These are phyloP conservation scores for Syzygium aromaticum DNA, from an alignment of 345 rosid genomes.

Conservation along the genomic window DNA sequence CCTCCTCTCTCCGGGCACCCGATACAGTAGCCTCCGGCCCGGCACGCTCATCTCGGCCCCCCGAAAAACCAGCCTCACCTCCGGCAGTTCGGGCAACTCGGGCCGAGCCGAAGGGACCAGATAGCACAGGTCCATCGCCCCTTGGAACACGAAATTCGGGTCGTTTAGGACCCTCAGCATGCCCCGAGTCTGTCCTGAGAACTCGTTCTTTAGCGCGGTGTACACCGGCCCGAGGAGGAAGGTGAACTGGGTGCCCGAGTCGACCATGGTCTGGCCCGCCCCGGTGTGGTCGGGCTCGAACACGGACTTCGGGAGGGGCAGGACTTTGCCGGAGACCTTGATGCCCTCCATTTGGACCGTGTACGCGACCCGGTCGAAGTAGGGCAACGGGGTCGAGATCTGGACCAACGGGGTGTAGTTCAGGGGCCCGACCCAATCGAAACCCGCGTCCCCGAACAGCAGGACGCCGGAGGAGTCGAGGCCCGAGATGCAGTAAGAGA, in stretches of 20 bases:
- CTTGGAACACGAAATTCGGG: conserved; percentile 66
- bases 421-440: conserved; percentile 30
- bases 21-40: conserved; percentile 45
- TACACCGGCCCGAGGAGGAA: conserved; percentile 85
- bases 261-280: conserved; percentile 95
- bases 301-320: conserved; percentile 48
- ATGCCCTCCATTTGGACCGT: conserved; percentile 88
- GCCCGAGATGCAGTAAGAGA: conserved; percentile 84
- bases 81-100: conserved; percentile 32
- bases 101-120: conserved; percentile 23
- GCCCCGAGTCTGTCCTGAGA: conserved; percentile 45
- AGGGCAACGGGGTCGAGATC: conserved; percentile 64
- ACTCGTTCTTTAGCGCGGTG: conserved; percentile 43
- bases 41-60: conserved; percentile 82
- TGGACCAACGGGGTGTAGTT: conserved; percentile 74
- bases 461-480: conserved; percentile 57
- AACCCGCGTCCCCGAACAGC: conserved; percentile 68
- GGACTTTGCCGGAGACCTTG: conserved; percentile 50
- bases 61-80: conserved; percentile 53
- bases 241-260: conserved; percentile 87
- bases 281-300: conserved; percentile 88
- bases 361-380: conserved; percentile 83
- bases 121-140: conserved; percentile 89
- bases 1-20: conserved; percentile 57
- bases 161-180: conserved; percentile 45